Evolutionary conservation across 108 stramenopile species (phyloP).

Genomic region (Skeletonema tropicum): DNA sequence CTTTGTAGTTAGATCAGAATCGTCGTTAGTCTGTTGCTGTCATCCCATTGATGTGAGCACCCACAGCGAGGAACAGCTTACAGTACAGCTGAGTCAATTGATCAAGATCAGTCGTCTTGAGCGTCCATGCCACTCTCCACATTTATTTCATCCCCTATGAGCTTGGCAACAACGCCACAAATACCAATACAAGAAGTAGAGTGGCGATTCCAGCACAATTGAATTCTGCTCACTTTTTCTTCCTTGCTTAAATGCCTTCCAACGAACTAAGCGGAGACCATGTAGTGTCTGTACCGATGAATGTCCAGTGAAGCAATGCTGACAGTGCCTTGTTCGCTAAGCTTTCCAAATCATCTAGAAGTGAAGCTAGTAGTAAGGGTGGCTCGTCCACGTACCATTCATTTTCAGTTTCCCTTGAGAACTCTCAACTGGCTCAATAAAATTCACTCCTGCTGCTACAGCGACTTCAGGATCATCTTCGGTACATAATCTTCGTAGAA

Average conservation of each 20-base stretch:
- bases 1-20: slow-evolving; percentile 6
- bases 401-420: slow-evolving; percentile 7
- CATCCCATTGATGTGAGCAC: slow-evolving; percentile 27
- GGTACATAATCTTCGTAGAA: slow-evolving; percentile 60
- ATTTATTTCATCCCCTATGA: slow-evolving; percentile 19
- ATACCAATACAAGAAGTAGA: slow-evolving; percentile 37
- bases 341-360: slow-evolving; percentile 23
- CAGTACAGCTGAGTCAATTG: slow-evolving; percentile 13
- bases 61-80: slow-evolving; percentile 31
- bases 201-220: slow-evolving; percentile 7
- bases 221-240: not conserved
- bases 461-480: slow-evolving; percentile 68
- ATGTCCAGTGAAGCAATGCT: slow-evolving; percentile 41
- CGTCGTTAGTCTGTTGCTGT: not conserved
- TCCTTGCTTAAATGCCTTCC: not conserved
- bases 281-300: slow-evolving; percentile 26
- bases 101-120: slow-evolving; percentile 10
- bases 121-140: slow-evolving; percentile 15
- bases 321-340: slow-evolving; percentile 35
- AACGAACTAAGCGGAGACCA: slow-evolving; percentile 27
- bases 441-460: slow-evolving; percentile 54
- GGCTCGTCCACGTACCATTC: not conserved
- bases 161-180: slow-evolving; percentile 33
- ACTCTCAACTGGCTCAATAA: slow-evolving; percentile 34
- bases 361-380: not conserved